Evolutionary conservation across 202 grass and related monocot species (phyloP).

Genomic region (Dendrocalamus latiflorus): DNA sequence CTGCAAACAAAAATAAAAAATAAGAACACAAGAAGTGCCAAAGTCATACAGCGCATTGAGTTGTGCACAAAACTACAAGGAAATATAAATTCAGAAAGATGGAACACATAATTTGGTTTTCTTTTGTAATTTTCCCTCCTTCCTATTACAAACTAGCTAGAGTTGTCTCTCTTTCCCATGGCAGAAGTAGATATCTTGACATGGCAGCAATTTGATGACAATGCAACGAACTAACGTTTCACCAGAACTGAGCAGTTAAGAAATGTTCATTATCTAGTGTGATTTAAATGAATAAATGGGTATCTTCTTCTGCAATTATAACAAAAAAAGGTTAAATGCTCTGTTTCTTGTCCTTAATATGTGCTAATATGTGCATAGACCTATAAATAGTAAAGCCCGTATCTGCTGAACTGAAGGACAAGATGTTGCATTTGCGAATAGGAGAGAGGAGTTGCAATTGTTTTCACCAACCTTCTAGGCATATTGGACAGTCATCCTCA

Average conservation of each 20-base stretch:
- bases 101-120: not conserved
- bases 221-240: not conserved
- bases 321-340: not conserved
- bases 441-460: not conserved
- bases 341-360: not conserved
- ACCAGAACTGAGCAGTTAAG: slow-evolving; percentile 17
- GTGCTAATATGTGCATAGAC: not conserved
- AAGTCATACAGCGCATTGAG: not conserved
- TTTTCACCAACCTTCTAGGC: slow-evolving; percentile 67
- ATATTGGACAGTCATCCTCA: slow-evolving; percentile 76
- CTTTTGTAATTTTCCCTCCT: not conserved
- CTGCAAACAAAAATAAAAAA: no score
- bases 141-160: not conserved
- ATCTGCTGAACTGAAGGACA: not conserved
- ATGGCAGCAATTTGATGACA: not conserved
- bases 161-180: not conserved
- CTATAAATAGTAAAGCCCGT: not conserved
- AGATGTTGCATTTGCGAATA: not conserved
- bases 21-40: not conserved
- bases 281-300: not conserved
- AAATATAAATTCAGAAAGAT: slow-evolving; percentile 1
- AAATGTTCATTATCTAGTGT: not conserved
- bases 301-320: not conserved
- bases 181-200: not conserved
- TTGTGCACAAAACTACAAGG: not conserved